Evolutionary conservation across 2,329 filamentous ascomycete species (phyloP).

Genomic region (Colletotrichum cordylinicola): DNA sequence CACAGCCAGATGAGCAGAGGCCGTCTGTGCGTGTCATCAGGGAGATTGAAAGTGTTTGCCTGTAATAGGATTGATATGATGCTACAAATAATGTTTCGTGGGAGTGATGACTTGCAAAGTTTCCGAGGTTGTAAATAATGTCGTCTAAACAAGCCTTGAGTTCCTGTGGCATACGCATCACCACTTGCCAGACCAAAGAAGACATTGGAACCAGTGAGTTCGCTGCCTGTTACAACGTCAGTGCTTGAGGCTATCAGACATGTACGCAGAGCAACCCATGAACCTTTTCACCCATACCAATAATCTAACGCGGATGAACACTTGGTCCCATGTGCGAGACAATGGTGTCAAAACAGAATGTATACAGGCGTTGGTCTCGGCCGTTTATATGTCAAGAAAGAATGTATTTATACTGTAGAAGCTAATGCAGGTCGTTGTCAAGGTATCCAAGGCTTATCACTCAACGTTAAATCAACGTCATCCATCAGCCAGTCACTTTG

Average conservation of each 20-base stretch:
- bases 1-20: neutral
- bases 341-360: neutral
- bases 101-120: neutral
- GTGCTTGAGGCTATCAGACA: fast-evolving
- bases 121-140: neutral
- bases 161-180: neutral
- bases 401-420: neutral
- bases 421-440: neutral
- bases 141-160: neutral
- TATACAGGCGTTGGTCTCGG: fast-evolving
- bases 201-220: neutral
- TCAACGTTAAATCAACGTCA: neutral
- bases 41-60: neutral
- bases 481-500: neutral
- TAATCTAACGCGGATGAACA: neutral
- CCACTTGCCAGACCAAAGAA: neutral
- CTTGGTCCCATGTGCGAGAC: neutral
- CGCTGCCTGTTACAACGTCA: neutral
- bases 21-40: neutral
- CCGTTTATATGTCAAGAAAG: neutral
- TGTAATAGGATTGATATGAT: neutral
- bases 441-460: neutral
- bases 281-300: neutral
- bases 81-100: neutral
- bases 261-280: neutral